Base-by-base conservation (phyloP, 1,284 basidiomycete genomes). In the Uromyces viciae-fabae region DNA sequence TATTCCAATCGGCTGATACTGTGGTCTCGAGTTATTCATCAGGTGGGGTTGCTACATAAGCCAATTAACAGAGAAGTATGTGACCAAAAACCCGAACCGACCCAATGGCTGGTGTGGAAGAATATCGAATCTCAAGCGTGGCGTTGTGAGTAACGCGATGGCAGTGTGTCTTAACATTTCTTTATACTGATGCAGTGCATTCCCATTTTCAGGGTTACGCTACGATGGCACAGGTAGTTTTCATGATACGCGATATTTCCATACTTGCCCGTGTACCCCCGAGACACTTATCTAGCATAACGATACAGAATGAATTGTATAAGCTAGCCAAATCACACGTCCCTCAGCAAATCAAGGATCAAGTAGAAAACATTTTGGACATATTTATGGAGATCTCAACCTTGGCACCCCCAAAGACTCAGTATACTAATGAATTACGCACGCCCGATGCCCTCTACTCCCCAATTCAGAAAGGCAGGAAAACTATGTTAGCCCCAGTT, bases 101-200 rank as follows among this genome's bases (percentile, higher is more conserved):
- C 79, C 79, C 28, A 73, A 81, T 28, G 79, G 79, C 31, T 81
- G 79, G 79, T 28, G 58, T 3, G 79, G 79, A 31, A 66, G 79
- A 68, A 75, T 81, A 56, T 8, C 72, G 17, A 81, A 81, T 56
- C 58, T 81, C 15, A 74, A 25, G n/a, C 71, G 79, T 40, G 79
- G 79, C 19, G 28, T 72, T 40, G 79, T 81, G 33, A 15, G 79
- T 66, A 52, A 25, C 38, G 7, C n/a, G n/a, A n/a, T n/a, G n/a
- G n/a, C n/a, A n/a, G n/a, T n/a, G n/a, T n/a, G n/a, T n/a, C n/a
- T n/a, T n/a, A n/a, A n/a, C n/a, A n/a, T n/a, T n/a, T n/a, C n/a
- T n/a, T n/a, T n/a, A n/a, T n/a, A n/a, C n/a, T n/a, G n/a, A n/a
- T n/a, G n/a, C n/a, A n/a, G n/a, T n/a, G n/a, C 14, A 2, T 25